Evolutionary conservation across 176 grass and related monocot genomes (phyloP), one percentile per base, ranked within the genome.

Genomic region (Phoenix roebelenii): DNA sequence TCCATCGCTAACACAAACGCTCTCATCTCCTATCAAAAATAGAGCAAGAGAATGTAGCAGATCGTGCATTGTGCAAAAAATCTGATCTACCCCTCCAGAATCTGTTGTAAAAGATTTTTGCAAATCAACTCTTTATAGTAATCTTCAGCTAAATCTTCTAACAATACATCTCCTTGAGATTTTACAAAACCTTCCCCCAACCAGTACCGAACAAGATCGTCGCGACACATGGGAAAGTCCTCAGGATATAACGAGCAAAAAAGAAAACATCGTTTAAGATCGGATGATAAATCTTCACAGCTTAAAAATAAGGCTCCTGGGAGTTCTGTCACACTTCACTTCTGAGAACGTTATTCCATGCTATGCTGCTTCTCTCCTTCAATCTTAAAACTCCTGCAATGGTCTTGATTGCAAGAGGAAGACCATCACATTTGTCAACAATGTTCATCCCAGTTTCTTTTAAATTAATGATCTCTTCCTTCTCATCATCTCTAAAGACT

Each of bases 231-330:
- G 50, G 66, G 70, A 23, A 48, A 74, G 60, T 95, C 85, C 68
- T 85, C 75, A 48, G 84, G 89, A 61, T 88, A 95, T 57, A 88
- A 55, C 24, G 84, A 79, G 48, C 77, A 95, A 57, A 82, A 80
- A 15, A 95, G 81, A 62, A 95, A 95, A 50, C 89, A 95, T 59
- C 88, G 84, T 59, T 95, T 95, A 2, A 88, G 59, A 53, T 85
- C 59, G 61, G 84, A 80, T 20, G 77, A 74, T 55, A 95, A 76
- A 77, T 95, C 75, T 19, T 73, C 67, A 49, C 82, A 94, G 71
- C 78, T 76, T 50, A 95, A 66, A 64, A 85, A 88, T 3, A 95
- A 59, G 48, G 84, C 84, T 55, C 58, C 67, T 15, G 77, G 89
- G 12, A 85, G 50, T 51, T 93, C 77, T 57, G 72, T 67, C 82